A percentile compares a stretch with the other conserved stretches of the same genome.
Conservation (phyloP, 768 basidiomycete genomes). For the Macrocybe gigantea region DNA sequence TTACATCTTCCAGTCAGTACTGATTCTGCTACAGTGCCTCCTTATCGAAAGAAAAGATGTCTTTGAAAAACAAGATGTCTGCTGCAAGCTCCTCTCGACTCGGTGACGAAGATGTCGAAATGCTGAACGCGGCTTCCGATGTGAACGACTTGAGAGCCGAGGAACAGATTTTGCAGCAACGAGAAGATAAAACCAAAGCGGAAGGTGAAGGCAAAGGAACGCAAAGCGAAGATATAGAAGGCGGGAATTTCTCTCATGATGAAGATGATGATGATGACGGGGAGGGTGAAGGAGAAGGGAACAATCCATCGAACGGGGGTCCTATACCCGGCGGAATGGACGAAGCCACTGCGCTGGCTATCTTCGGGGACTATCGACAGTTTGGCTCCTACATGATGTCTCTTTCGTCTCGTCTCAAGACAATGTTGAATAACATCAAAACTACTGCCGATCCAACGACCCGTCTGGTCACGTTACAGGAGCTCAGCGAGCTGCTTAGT, state of each 20-base stretch:
- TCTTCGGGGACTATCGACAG: constrained; percentile 83
- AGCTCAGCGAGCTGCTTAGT: constrained; percentile 89
- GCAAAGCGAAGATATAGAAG: constrained; percentile 33
- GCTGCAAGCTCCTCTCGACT: constrained; percentile 58
- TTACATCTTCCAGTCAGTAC: neutral
- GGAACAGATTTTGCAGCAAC: constrained; percentile 12
- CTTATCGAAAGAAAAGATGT: constrained; percentile 49
- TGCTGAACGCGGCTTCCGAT: constrained; percentile 62
- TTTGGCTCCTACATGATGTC: constrained; percentile 92
- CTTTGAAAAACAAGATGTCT: constrained; percentile 53
- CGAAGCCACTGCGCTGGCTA: constrained; percentile 69
- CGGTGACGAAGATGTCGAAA: constrained; percentile 71
- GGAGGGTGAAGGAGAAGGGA: constrained; percentile 29
- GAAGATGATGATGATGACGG: constrained; percentile 45
- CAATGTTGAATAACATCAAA: constrained; percentile 86
- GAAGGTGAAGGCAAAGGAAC: constrained; percentile 26
- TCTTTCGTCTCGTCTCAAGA: constrained; percentile 82
- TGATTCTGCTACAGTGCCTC: constrained; percentile 31
- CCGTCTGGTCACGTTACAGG: constrained; percentile 86
- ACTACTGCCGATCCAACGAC: constrained; percentile 77
- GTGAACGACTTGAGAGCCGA: constrained; percentile 38
- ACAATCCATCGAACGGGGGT: constrained; percentile 30
- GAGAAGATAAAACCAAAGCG: constrained; percentile 26
- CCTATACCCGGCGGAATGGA: constrained; percentile 52
- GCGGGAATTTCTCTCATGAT: constrained; percentile 17